Evolutionary conservation across 1,284 basidiomycete genomes (phyloP).

Genomic region (Neonothopanus nambi): DNA sequence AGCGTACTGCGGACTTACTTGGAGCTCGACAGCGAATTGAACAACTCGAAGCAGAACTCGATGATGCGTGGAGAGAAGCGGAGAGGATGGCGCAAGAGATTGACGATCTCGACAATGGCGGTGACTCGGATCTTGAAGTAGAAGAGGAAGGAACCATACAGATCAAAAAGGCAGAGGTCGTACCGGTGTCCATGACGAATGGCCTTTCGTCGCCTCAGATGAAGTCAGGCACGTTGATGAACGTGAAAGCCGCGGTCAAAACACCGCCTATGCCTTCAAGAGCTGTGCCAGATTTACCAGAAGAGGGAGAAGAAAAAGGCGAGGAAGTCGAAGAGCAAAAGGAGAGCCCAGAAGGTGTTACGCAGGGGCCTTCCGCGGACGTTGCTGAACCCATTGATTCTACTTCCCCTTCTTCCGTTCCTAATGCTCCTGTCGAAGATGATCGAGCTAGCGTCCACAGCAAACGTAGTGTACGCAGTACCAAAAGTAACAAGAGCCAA

Average conservation of each 20-base stretch:
- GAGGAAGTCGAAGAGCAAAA: neutral
- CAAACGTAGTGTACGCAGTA: slow-evolving; percentile 29
- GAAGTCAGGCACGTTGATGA: slow-evolving; percentile 7
- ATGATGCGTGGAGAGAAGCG: slow-evolving; percentile 78
- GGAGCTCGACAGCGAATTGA: slow-evolving; percentile 46
- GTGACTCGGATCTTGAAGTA: slow-evolving; percentile 22
- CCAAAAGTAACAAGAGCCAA: slow-evolving; percentile 32
- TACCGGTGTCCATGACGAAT: slow-evolving; percentile 26
- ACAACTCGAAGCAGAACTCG: slow-evolving; percentile 67
- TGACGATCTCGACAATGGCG: slow-evolving; percentile 46
- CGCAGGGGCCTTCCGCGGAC: too few relatives aligned
- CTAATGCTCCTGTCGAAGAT: slow-evolving; percentile 23
- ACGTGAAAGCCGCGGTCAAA: neutral
- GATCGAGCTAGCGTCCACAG: slow-evolving; percentile 18
- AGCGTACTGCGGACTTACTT: slow-evolving; percentile 57
- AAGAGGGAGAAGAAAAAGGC: neutral
- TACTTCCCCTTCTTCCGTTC: too few relatives aligned
- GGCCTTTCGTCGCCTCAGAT: slow-evolving; percentile 21
- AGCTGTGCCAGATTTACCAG: too few relatives aligned
- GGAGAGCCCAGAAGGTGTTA: neutral
- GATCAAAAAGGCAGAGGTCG: slow-evolving; percentile 44
- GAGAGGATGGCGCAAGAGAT: slow-evolving; percentile 70
- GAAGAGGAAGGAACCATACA: slow-evolving; percentile 37
- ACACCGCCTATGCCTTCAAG: slow-evolving; percentile 1
- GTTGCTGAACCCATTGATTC: neutral